Base-by-base conservation (phyloP, 805 yeast genomes). In the Grigorovia yakushimaensis region DNA sequence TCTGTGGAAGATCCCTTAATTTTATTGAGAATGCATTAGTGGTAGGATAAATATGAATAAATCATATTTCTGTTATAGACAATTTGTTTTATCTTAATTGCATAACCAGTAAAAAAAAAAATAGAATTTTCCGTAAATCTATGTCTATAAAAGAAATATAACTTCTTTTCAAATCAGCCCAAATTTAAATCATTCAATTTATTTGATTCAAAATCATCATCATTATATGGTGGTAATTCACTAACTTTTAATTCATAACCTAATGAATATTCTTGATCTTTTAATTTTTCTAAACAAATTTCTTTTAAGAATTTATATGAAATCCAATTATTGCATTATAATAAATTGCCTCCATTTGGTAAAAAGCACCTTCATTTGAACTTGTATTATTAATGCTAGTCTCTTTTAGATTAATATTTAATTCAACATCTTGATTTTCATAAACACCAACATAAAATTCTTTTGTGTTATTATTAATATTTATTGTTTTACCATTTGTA, bases 391-490 rank as follows among this genome's bases (percentile, higher is more conserved):
- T 54, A 49, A 48, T 50, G 38, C 40, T 50, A 27, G 7, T 39
- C 40, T 46, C 50, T 33, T 35, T 43, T 35, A 53, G 39, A 21
- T 48, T 53, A 7, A 58, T 41, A 15, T 43, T 49, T 23, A 52
- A 39, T 39, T 49, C 47, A 15, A 47, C 54, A 39, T 62, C 66
- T 22, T 53, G 51, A 27, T 55, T 58, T 41, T 64, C 68, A 45
- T 62, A 64, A 10, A 64, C 65, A 4, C 68, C 68, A 22, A 64
- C 68, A 49, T 64, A 64, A 43, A 64, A 62, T 44, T 64, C 67
- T 46, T 61, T 52, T n/a, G 66, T 62, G 42, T 60, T 60, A 45
- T 59, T 49, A 19, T 35, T 23, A 21, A 24, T 44, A 4, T 43
- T 49, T 6, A 48, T 45, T 17, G 27, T 23, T 27, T 44, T 40